A percentile compares a stretch with the other conserved stretches of the same genome.
Conservation (phyloP, 768 basidiomycete genomes). For the Mrakia blollopis region DNA sequence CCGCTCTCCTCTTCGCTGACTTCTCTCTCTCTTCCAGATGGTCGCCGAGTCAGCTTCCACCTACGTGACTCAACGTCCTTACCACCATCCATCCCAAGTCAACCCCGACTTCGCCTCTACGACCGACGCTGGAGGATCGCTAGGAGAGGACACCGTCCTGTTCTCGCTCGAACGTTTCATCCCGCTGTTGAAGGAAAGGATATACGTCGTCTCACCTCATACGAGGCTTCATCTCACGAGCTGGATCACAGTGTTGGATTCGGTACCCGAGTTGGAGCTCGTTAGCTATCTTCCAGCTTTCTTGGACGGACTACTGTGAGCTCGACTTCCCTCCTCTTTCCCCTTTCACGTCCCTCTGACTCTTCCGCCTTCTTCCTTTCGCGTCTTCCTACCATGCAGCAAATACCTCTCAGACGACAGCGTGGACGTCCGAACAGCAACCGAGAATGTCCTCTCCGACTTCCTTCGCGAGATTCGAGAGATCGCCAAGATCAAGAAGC, state of each 20-base stretch:
- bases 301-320: constrained; percentile 81
- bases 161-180: constrained; percentile 95
- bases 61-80: background rate
- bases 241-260: constrained; percentile 93
- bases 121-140: constrained; percentile 48
- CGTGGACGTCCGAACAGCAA: constrained; percentile 84
- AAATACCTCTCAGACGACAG: constrained; percentile 94
- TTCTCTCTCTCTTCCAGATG: constrained; percentile 48
- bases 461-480: constrained; percentile 87
- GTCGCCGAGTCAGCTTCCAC: constrained; percentile 83
- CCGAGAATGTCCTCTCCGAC: constrained; percentile 80
- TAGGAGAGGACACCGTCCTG: constrained; percentile 39
- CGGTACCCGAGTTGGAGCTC: constrained; percentile 91
- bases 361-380: constrained; percentile 15
- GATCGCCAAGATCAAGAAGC: constrained; percentile 68
- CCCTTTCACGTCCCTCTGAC: constrained; percentile 12
- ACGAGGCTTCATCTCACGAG: constrained; percentile 93
- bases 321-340: constrained; percentile 42
- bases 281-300: constrained; percentile 93
- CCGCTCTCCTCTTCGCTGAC: background rate
- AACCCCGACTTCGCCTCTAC: constrained; percentile 48
- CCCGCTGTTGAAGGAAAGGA: constrained; percentile 83
- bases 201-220: constrained; percentile 91
- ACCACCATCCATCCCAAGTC: background rate
- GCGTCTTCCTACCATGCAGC: constrained; percentile 47